These are phyloP conservation scores for Sungouiozyma ichnusensis DNA, from an alignment of 805 yeast species.

Conservation along the genomic window DNA sequence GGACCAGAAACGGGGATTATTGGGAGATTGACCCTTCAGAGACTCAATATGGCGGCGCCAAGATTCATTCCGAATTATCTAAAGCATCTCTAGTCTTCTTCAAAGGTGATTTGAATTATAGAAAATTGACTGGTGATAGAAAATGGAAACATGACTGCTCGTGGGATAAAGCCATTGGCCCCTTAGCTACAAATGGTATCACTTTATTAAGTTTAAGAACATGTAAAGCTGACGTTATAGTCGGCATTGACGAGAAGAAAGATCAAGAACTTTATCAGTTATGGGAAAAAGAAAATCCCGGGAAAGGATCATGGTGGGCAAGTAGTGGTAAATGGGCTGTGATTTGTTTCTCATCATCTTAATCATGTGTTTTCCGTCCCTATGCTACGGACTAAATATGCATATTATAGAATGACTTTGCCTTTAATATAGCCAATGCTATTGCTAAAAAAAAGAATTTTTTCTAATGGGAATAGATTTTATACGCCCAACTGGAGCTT, in stretches of 20 bases:
- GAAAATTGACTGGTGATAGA: constrained; percentile 87
- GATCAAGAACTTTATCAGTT: constrained; percentile 54
- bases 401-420: too few species aligned
- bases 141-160: constrained; percentile 78
- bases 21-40: constrained; percentile 54
- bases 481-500: too few species aligned
- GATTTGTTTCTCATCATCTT: constrained; percentile 35
- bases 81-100: constrained; percentile 65
- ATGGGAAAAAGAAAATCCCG: constrained; percentile 54
- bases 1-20: constrained; percentile 76
- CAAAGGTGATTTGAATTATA: constrained; percentile 93
- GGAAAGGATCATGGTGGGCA: constrained; percentile 69
- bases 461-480: too few species aligned
- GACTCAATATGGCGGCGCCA: constrained; percentile 40
- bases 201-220: constrained; percentile 75
- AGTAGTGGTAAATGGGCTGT: constrained; percentile 93
- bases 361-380: not conserved
- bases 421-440: too few species aligned
- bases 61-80: constrained; percentile 48
- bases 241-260: constrained; percentile 65
- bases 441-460: too few species aligned
- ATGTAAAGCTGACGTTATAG: constrained; percentile 92
- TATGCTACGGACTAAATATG: too few species aligned
- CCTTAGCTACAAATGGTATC: constrained; percentile 51
- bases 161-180: constrained; percentile 59